Base-by-base conservation (phyloP, 805 yeast species). In the Babjeviella inositovora region DNA sequence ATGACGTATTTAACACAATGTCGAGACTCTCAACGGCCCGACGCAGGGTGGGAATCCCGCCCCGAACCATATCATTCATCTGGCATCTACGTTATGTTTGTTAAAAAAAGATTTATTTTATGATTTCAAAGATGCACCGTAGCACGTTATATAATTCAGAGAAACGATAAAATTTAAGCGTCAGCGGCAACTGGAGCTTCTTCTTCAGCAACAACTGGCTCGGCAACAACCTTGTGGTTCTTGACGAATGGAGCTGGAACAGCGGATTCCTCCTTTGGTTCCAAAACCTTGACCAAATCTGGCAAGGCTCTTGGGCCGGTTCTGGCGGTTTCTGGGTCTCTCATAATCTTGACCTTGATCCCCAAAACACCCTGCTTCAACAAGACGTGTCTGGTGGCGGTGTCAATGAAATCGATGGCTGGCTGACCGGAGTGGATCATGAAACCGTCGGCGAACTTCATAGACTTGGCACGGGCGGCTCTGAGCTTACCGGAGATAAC, bases 401-500 rank as follows among this genome's bases (percentile, higher is more conserved):
- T 65, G 65, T 90, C 98, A 56, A 90, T 90, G 77, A 90, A 90
- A 58, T 90, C 98, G 46, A 69, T 74, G 61, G 87, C 90, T 67
- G 98, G 98, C 72, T 90, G 98, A 81, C 98, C 98, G 53, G 96
- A 84, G 90, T 90, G 98, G 74, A 90, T 90, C 90, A 90, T 81
- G 94, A 90, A 90, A 73, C 98, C 98, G 60, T 87, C 97, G 57
- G 90, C 77, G 76, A 87, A 90, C 70, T 90, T 90, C 93, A 90
- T 93, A 53, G 96, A 75, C 80, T 90, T 90, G 52, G 98, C 98
- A 74, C 98, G 84, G 52, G 97, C 98, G 65, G 95, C 98, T 71
- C 96, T 82, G 61, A 92, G 77, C 70, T 90, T 90, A 76, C 98
- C 98, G 46, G 96, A 84, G 55, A 90, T 80, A 49, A 90, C 97